phyloP scores from a whole-genome alignment of 257 asterid genomes.

The Capsicum chinense region DNA sequence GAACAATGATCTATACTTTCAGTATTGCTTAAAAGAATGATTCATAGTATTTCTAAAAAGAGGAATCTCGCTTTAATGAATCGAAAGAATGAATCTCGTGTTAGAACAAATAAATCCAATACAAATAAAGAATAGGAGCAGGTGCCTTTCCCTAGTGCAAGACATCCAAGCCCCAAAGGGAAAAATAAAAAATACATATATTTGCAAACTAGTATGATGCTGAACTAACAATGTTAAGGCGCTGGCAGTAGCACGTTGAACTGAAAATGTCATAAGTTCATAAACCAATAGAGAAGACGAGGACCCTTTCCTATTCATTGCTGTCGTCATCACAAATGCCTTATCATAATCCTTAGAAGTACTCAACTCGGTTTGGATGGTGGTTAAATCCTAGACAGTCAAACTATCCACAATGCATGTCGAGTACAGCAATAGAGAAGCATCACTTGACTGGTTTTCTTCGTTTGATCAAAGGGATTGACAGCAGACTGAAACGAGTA shows the following conservation, averaged over 20 bases:
- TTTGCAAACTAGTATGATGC: background rate
- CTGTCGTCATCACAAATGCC: no score
- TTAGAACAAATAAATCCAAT: background rate
- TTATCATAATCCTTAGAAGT: no score
- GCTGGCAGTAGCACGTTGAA: background rate
- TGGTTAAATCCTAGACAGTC: no score
- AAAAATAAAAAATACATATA: background rate
- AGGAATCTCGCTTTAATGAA: background rate
- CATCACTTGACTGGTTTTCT: background rate
- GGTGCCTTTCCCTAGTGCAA: background rate
- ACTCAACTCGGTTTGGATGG: no score
- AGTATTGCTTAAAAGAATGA: background rate
- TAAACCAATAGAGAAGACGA: background rate
- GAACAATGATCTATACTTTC: no score
- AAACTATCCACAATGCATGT: background rate
- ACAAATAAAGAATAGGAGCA: background rate
- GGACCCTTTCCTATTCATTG: background rate
- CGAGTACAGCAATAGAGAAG: background rate
- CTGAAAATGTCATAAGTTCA: constrained; percentile 6
- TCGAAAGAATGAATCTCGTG: background rate
- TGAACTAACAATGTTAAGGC: background rate
- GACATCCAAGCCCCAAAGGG: background rate
- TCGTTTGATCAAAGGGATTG: constrained; percentile 14
- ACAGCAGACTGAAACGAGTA: background rate
- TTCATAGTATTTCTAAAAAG: background rate